These are phyloP conservation scores for Halophytophthora batemanensis DNA, from an alignment of 352 stramenopile species.

Conservation along the genomic window DNA sequence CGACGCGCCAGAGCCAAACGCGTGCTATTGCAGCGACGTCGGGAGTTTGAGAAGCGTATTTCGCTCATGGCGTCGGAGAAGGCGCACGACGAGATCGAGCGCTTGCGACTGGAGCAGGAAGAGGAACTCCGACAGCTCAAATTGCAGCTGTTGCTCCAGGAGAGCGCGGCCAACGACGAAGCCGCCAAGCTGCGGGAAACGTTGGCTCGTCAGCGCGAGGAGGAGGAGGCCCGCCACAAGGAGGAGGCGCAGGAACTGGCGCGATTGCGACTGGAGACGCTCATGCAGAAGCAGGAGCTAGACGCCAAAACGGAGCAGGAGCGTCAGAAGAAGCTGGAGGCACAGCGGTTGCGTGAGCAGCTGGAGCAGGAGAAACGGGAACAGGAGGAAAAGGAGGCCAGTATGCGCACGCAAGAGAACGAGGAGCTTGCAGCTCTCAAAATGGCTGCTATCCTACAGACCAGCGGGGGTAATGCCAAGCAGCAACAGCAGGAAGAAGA, in stretches of 20 bases:
- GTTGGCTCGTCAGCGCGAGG: conserved; percentile 39
- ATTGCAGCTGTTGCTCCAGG: conserved; percentile 60
- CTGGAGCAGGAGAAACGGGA: conserved; percentile 39
- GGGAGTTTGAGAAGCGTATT: conserved; percentile 74
- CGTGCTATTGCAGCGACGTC: conserved; percentile 38
- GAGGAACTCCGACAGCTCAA: conserved; percentile 62
- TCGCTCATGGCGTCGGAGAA: conserved; percentile 83
- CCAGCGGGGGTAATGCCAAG: conserved; percentile 12
- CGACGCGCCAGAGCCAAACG: conserved; percentile 39
- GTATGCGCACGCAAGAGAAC: conserved; percentile 55
- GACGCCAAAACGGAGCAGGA: conserved; percentile 34
- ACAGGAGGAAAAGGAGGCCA: conserved; percentile 41
- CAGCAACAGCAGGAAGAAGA: conserved; percentile 31
- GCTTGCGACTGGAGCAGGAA: conserved; percentile 68
- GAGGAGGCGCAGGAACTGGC: conserved; percentile 59
- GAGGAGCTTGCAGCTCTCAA: conserved; percentile 56
- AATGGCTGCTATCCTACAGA: conserved; percentile 43
- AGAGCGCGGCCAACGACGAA: conserved; percentile 45
- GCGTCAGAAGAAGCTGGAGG: conserved; percentile 31
- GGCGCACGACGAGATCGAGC: conserved; percentile 76
- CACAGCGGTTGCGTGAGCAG: conserved; percentile 35
- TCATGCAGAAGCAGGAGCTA: conserved; percentile 57
- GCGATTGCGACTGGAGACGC: conserved; percentile 43
- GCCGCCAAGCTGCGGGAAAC: conserved; percentile 38
- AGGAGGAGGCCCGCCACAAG: conserved; percentile 40